These are phyloP conservation scores for Lecanicillium sp. DNA, from an alignment of 2,329 filamentous ascomycete genomes.

Conservation along the genomic window DNA sequence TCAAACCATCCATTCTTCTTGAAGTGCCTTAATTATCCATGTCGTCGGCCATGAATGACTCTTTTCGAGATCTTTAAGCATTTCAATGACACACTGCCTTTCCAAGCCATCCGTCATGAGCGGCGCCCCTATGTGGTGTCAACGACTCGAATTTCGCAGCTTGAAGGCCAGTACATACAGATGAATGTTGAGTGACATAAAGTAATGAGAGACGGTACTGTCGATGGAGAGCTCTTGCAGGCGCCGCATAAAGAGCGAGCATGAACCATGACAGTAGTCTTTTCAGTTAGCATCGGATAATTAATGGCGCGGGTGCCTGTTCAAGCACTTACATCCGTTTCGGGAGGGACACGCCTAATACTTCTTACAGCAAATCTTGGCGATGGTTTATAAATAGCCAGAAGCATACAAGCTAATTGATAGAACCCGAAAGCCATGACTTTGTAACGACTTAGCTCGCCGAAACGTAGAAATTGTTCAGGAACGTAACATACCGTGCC, in stretches of 20 bases:
- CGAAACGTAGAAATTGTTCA: too few species aligned
- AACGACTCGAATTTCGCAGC: background rate
- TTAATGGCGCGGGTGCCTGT: background rate
- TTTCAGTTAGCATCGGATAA: background rate
- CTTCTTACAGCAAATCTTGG: conserved; percentile 8
- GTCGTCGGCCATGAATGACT: conserved; percentile 8
- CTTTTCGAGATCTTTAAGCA: conserved; percentile 7
- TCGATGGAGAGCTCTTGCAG: conserved; percentile 6
- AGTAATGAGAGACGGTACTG: conserved; percentile 8
- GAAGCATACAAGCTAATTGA: conserved; percentile 8
- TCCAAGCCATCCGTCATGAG: conserved; percentile 8
- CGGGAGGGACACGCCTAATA: conserved; percentile 2
- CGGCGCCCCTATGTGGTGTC: conserved; percentile 8
- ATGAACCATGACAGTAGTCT: conserved; percentile 6
- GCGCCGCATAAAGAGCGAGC: conserved; percentile 8
- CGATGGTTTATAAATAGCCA: conserved; percentile 6
- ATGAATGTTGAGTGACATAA: conserved; percentile 9
- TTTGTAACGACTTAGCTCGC: background rate
- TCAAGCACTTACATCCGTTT: conserved; percentile 5
- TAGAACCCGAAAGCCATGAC: conserved; percentile 10
- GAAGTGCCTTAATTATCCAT: conserved; percentile 6
- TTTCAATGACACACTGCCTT: conserved; percentile 2
- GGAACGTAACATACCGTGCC: conserved; percentile 5
- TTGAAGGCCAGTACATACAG: conserved; percentile 3
- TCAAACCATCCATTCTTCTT: conserved; percentile 6